Evolutionary conservation across 2,329 filamentous ascomycete species (phyloP), one percentile per base, ranked within the genome.

Genomic region (Dactylellina drechsleri): DNA sequence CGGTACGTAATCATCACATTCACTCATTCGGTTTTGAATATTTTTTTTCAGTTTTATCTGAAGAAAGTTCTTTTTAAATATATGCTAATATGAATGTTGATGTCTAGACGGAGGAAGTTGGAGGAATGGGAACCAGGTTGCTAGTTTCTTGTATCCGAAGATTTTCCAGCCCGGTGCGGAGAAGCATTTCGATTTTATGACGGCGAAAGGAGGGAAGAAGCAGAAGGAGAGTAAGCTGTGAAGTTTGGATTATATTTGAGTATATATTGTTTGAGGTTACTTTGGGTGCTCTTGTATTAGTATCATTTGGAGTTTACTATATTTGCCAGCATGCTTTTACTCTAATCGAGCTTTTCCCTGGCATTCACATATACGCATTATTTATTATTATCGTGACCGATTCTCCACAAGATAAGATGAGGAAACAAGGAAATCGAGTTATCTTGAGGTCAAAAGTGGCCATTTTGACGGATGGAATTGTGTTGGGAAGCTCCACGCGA

Each of bases 1-100:
- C 78, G 88, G 91, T 78, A 88, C 66, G 68, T 73, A n/a, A n/a
- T n/a, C n/a, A n/a, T n/a, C n/a, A n/a, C n/a, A 60, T 18, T 28
- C 31, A 10, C 31, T 88, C 31, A 79, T 78, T 15, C 67, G 78
- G 15, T 80, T 79, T 79, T 61, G 61, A 58, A 36, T 36, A 36
- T 36, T 36, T 7, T 28, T 3, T 36, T 36, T 7, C 10, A 8
- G 5, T 8, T 36, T 36, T 8, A 36, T 36, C 23, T 23, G 23
- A 4, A 23, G 23, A 23, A 23, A 4, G 2, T 23, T 23, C 23
- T 4, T 23, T 23, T 36, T 20, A 13, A 43, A 47, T 40, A 6
- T 16, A 31, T 65, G 26, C 68, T 73, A n/a, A 73, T 40, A 10
- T 40, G 23, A 23, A 2, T 23, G 23, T 23, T 23, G 23, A 23